phyloP scores from a whole-genome alignment of 2,329 filamentous ascomycete genomes.

The Grosmannia serpens region DNA sequence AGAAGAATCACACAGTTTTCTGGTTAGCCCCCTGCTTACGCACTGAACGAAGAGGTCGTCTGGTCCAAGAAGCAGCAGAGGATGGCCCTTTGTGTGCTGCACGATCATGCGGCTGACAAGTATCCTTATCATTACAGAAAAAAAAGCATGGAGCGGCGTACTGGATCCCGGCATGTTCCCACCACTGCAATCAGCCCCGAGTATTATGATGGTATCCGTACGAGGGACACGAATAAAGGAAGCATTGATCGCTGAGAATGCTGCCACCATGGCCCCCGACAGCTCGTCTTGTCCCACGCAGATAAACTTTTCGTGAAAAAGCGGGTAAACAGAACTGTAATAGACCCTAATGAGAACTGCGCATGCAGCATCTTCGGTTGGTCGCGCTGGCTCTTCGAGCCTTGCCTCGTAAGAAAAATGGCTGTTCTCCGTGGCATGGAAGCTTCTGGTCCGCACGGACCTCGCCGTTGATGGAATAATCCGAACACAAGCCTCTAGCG shows the following conservation, averaged over 20 bases:
- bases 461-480: slow-evolving; percentile 14
- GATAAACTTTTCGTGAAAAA: slow-evolving; percentile 20
- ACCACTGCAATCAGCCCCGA: too few species aligned
- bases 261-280: slow-evolving; percentile 16
- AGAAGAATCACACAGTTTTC: too few species aligned
- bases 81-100: slow-evolving; percentile 3
- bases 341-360: slow-evolving; percentile 18
- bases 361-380: neutral
- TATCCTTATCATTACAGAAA: slow-evolving; percentile 16
- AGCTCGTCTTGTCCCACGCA: slow-evolving; percentile 20
- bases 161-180: neutral
- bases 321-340: slow-evolving; percentile 24
- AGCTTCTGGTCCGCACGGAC: too few species aligned
- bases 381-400: neutral
- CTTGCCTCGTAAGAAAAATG: neutral
- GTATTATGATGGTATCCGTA: neutral
- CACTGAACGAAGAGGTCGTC: slow-evolving; percentile 17
- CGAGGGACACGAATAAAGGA: slow-evolving; percentile 21
- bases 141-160: slow-evolving; percentile 5
- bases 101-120: slow-evolving; percentile 13
- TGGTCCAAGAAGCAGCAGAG: slow-evolving; percentile 22
- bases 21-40: neutral
- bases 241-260: slow-evolving; percentile 20
- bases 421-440: neutral
- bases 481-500: slow-evolving; percentile 19